phyloP scores from a whole-genome alignment of 257 asterid species.

The Solanum bulbocastanum region DNA sequence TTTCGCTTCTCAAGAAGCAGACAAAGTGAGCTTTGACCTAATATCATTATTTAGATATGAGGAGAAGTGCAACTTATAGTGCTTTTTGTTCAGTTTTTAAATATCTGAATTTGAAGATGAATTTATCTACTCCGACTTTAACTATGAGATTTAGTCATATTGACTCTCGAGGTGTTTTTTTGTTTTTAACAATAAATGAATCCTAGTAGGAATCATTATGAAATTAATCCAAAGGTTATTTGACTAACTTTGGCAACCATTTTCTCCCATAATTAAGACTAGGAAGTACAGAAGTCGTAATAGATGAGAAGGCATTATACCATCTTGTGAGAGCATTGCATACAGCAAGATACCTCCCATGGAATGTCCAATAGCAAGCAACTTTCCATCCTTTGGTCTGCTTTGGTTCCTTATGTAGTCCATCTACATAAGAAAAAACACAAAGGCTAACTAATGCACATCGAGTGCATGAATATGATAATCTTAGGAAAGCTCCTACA shows the following conservation, averaged over 20 bases:
- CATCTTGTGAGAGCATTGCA: slow-evolving; percentile 75
- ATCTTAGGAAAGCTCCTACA: background rate
- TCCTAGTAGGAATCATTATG: background rate
- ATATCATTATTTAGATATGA: background rate
- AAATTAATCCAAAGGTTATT: background rate
- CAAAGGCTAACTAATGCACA: background rate
- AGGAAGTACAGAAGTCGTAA: background rate
- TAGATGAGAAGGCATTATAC: slow-evolving; percentile 21
- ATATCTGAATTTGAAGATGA: background rate
- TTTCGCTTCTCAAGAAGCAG: background rate
- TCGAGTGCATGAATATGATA: background rate
- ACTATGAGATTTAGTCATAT: background rate
- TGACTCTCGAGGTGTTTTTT: background rate
- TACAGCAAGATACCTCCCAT: slow-evolving; percentile 96
- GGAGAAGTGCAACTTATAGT: background rate
- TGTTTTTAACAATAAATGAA: background rate
- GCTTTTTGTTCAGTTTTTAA: background rate
- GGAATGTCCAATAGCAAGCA: slow-evolving; percentile 92
- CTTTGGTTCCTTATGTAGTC: slow-evolving; percentile 61
- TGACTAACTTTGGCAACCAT: background rate
- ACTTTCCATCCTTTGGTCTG: slow-evolving; percentile 72
- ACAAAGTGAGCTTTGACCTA: background rate
- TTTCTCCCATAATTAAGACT: background rate
- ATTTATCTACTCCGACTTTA: background rate
- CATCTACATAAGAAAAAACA: slow-evolving; percentile 38